A percentile compares a stretch with the other conserved stretches of the same genome.
These are phyloP conservation scores for Pisolithus albus DNA, from an alignment of 768 basidiomycete genomes.

Conservation along the genomic window DNA sequence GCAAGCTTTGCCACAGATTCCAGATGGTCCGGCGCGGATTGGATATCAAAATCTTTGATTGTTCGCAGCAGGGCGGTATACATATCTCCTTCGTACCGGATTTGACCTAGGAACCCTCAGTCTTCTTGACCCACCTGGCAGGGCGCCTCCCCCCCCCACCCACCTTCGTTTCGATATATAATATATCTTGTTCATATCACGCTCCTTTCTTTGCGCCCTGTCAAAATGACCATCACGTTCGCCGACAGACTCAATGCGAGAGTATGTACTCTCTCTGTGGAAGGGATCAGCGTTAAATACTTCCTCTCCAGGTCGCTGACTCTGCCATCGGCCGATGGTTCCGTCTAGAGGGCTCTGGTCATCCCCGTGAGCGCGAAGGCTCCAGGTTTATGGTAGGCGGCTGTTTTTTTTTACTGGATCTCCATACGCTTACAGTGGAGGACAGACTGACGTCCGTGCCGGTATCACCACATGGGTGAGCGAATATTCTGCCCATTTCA, in stretches of 20 bases:
- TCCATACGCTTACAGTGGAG: conserved; percentile 4
- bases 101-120: background rate
- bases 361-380: conserved; percentile 52
- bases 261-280: conserved; percentile 15
- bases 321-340: conserved; percentile 58
- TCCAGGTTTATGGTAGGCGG: conserved; percentile 50
- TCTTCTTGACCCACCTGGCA: background rate
- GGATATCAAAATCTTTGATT: background rate
- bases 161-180: conserved; percentile 19
- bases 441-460: conserved; percentile 69
- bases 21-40: background rate
- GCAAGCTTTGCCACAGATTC: background rate
- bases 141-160: background rate
- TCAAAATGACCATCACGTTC: conserved; percentile 32
- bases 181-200: conserved; percentile 3
- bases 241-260: conserved; percentile 38
- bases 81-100: background rate
- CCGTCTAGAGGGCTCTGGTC: conserved; percentile 65
- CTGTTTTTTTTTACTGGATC: conserved; percentile 2
- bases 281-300: background rate
- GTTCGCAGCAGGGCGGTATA: background rate
- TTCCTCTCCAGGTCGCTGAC: conserved; percentile 29
- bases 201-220: conserved; percentile 11
- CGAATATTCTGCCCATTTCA: background rate
- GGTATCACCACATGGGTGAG: conserved; percentile 78